Evolutionary conservation across 1,284 basidiomycete species (phyloP), one percentile per base, ranked within the genome.

Genomic region (Leccinum griseonigrum): DNA sequence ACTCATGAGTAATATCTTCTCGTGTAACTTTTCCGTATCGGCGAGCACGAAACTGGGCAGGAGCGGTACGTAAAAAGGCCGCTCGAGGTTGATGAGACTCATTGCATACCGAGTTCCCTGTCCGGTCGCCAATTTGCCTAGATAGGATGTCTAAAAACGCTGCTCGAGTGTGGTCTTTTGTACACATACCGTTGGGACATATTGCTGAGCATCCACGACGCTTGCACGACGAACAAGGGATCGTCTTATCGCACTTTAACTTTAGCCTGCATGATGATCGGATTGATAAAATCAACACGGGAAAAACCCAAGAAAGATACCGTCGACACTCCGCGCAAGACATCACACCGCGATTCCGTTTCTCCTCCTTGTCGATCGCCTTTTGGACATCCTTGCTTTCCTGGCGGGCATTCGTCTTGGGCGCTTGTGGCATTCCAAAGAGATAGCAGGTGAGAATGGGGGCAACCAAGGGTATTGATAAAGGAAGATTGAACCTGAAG

Each of bases 171-270:
- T 16, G 32, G 36, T 8, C 28, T n/a, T 36, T 18, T 61, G 57
- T 43, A 65, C 14, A 67, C 68, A 59, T 72, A 72, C 88, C 89
- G 67, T 90, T 89, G 2, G 89, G 88, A 74, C 90, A 91, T 63
- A 91, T 89, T 11, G 85, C 83, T 3, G 86, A 83, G 69, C 89
- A 91, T 26, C 88, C 88, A 65, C 89, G 79, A 48, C 88, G 82
- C 69, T 85, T 88, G 70, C 88, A 88, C 69, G 87, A 90, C 18
- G 86, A 84, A 67, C 89, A 91, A 3, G 89, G 89, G 2, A 90
- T 81, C 13, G 82, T 87, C 74, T 89, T 90, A 76, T 90, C 88
- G 71, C 89, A 91, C 74, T 90, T 91, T 56, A 91, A 75, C 71
- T 91, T 90, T 55, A 91, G 77, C n/a, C 87, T 88, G 65, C 10